Base-by-base conservation (phyloP, 1,284 basidiomycete species). In the Gomphus sp. region DNA sequence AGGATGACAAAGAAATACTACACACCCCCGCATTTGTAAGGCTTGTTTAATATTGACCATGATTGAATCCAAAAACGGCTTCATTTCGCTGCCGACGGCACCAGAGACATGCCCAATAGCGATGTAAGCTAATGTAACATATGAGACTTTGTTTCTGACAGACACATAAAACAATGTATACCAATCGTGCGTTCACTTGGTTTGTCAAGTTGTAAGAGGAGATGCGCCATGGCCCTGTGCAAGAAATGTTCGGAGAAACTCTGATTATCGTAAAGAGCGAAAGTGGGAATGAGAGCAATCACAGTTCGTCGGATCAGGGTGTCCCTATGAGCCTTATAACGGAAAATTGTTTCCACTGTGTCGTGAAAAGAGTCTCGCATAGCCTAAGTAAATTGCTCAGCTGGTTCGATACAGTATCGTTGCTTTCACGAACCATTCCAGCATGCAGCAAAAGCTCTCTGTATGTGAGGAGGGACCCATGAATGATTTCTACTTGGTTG, bases 91-190 rank as follows among this genome's bases (percentile, higher is more conserved):
- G 33, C 89, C 88, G 54, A 99, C 91, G 52, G 93, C 91, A 37
- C 85, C 85, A 0, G 96, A 92, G 43, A 98, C 91, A 66, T 98
- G 93, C 0, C 97, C 97, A 63, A 99, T 95, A 1, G 97, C 94
- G 66, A 97, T 88, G 70, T 98, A 98, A 0, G 95, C 93, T 89
- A 62, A 3, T 39, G 45, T 59, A 53, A 36, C 28, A 47, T 34
- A 56, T 34, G 60, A 43, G 41, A 56, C 60, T 61, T 49, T 47
- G 37, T 7, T 33, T 36, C 16, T 22, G 18, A 37, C 16, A 22
- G 18, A 37, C 16, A 22, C 44, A 50, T 16, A 52, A 39, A 39
- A 45, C 25, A 25, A 52, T 22, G 66, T 71, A 64, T 69, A 89
- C 93, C 91, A 65, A 93, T 91, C 36, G 92, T 88, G 49, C 94